Conservation (phyloP, 2,329 filamentous ascomycete genomes). For the Neonectria magnoliae region DNA sequence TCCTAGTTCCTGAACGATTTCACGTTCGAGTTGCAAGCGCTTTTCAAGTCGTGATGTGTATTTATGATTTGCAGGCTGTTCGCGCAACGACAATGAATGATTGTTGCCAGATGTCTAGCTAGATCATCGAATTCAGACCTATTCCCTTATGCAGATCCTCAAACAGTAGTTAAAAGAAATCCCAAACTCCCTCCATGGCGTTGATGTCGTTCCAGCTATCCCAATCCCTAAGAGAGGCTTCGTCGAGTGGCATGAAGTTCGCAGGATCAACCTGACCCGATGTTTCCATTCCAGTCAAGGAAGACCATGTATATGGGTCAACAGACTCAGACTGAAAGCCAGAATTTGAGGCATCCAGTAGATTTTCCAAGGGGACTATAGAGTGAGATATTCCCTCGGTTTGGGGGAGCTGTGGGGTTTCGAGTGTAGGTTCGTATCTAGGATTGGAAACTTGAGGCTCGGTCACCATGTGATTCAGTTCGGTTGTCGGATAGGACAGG, state of each 20-base stretch:
- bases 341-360: neutral
- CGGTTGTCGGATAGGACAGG: constrained; percentile 11
- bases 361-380: neutral
- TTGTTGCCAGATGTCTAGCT: neutral
- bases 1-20: neutral
- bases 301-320: constrained; percentile 25
- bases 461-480: constrained; percentile 19
- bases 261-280: neutral
- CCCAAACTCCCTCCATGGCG: constrained; percentile 29
- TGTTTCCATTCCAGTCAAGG: neutral
- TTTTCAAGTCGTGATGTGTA: neutral
- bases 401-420: constrained; percentile 8
- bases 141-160: neutral
- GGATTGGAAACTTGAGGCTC: constrained; percentile 20
- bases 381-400: neutral
- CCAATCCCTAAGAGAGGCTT: constrained; percentile 29
- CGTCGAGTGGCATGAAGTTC: neutral
- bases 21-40: neutral
- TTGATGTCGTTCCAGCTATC: constrained; percentile 30
- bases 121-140: neutral
- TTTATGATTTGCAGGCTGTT: too few relatives aligned
- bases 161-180: constrained; percentile 22
- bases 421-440: neutral
- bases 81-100: neutral
- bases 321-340: constrained; percentile 13